Base-by-base conservation (phyloP, 2,329 filamentous ascomycete species). In the Fusarium praegraminearum region DNA sequence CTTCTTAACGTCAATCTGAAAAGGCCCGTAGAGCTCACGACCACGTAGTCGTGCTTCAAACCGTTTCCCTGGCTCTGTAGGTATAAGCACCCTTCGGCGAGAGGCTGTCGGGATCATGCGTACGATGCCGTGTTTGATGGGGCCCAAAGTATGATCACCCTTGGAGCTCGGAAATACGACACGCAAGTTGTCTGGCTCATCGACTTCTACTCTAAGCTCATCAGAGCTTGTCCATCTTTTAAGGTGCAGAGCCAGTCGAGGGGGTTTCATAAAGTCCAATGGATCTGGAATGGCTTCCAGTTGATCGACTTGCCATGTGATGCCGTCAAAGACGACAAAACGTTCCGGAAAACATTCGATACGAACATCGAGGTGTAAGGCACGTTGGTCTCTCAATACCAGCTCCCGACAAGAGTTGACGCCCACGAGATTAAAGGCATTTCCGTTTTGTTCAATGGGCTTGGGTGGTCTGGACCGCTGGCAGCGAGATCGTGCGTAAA, bases 91-190 rank as follows among this genome's bases (percentile, higher is more conserved):
- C n/a, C 24, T 38, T 7, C 8, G 58, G 0, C 55, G 44, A 13
- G 58, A 61, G 43, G 55, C 45, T 2, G 5, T 33, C 10, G 58
- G 26, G 2, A 60, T 16, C 55, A 61, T 62, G 11, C 58, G 58
- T 7, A 62, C 58, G 13, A 61, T 62, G 16, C 55, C 58, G 7
- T 62, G 55, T 7, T 62, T 62, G 4, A 52, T 52, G 4, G 55
- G 55, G 3, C 58, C 58, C 1, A 62, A 2, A 1, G 4, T 61
- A 35, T 62, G 55, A 1, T 60, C 22, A 1, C 55, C 58, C 6
- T 26, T 62, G 9, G 58, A 22, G 8, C 58, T 26, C 0, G 45
- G 26, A 3, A 62, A 62, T 0, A 45, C 6, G 6, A n/a, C 55
- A 2, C 15, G 24, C 1, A 61, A 11, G 8, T 40, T 62, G 3